Evolutionary conservation across 2,329 filamentous ascomycete genomes (phyloP).

Genomic region (Fusarium duplospermum): DNA sequence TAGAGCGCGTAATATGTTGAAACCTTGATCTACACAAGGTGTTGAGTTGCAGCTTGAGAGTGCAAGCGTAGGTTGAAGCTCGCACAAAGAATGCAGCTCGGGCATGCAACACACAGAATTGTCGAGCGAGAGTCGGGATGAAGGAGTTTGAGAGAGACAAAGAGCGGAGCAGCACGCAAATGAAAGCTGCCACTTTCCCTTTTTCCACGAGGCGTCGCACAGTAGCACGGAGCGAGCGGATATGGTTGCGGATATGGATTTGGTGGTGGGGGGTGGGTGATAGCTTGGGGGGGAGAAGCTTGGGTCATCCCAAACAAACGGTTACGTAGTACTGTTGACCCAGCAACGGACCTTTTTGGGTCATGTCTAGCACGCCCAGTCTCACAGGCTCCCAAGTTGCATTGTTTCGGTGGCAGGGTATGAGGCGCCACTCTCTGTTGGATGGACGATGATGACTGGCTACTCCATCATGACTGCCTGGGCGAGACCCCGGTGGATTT

Average conservation of each 20-base stretch:
- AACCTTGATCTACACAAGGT: slow-evolving; percentile 31
- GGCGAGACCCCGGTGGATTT: neutral
- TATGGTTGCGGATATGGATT: slow-evolving; percentile 25
- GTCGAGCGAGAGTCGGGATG: slow-evolving; percentile 13
- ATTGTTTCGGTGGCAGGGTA: slow-evolving; percentile 29
- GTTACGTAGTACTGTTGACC: slow-evolving; percentile 36
- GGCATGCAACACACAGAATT: neutral
- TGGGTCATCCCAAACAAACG: slow-evolving; percentile 32
- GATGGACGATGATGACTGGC: slow-evolving; percentile 19
- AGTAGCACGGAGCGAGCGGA: slow-evolving; percentile 33
- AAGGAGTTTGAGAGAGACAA: slow-evolving; percentile 13
- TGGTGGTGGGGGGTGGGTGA: slow-evolving; percentile 29
- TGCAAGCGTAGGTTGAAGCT: neutral
- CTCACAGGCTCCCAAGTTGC: slow-evolving; percentile 17
- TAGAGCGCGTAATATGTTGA: slow-evolving; percentile 14
- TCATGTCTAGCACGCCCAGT: slow-evolving; percentile 18
- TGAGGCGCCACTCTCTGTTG: neutral
- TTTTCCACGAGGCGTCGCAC: slow-evolving; percentile 22
- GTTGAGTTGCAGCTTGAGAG: slow-evolving; percentile 14
- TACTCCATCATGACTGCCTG: neutral
- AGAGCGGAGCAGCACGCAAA: slow-evolving; percentile 7
- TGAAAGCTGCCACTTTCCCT: slow-evolving; percentile 6
- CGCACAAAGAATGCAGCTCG: slow-evolving; percentile 2
- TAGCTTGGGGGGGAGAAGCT: slow-evolving; percentile 13
- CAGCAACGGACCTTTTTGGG: slow-evolving; percentile 19